Evolutionary conservation across 164 flowering plant species (phyloP).

Genomic region (Stephania cephalantha): DNA sequence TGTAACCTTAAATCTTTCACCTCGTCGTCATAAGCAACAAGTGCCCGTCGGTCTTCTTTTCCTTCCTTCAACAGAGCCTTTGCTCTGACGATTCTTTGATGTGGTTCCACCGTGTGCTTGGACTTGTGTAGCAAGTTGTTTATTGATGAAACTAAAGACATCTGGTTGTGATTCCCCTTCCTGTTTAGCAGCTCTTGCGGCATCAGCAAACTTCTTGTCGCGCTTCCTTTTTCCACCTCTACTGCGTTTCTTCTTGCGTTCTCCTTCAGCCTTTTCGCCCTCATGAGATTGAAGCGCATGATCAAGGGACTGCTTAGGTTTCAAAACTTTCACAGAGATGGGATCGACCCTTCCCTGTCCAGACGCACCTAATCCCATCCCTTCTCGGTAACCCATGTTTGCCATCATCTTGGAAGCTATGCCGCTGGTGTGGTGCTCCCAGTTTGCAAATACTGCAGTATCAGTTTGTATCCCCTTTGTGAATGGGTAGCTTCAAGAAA

Average conservation of each 20-base stretch:
- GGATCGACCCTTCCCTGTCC: slow-evolving; percentile 87
- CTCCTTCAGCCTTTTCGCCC: slow-evolving; percentile 23
- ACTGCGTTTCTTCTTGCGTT: slow-evolving; percentile 47
- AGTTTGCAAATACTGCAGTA: slow-evolving; percentile 73
- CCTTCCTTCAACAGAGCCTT: slow-evolving; percentile 34
- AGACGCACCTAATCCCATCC: slow-evolving; percentile 85
- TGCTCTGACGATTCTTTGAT: slow-evolving; percentile 28
- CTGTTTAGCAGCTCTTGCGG: slow-evolving; percentile 50
- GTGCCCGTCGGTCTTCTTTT: slow-evolving; percentile 54
- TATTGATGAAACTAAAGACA: slow-evolving; percentile 77
- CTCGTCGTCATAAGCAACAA: slow-evolving; percentile 74
- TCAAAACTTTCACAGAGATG: slow-evolving; percentile 67
- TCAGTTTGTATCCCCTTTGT: slow-evolving; percentile 72
- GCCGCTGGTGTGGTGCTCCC: slow-evolving; percentile 98
- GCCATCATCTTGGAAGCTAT: slow-evolving; percentile 99
- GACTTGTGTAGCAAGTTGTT: slow-evolving; percentile 55
- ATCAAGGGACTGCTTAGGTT: slow-evolving; percentile 87
- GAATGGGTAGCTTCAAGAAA: slow-evolving; percentile 47
- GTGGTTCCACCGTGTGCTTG: slow-evolving; percentile 29
- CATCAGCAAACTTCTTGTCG: slow-evolving; percentile 74
- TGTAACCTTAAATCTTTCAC: slow-evolving; percentile 54
- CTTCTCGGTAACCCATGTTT: slow-evolving; percentile 92
- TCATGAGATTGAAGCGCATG: slow-evolving; percentile 43
- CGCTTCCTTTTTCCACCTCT: slow-evolving; percentile 92
- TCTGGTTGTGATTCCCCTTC: slow-evolving; percentile 49